phyloP scores from a whole-genome alignment of 176 grass and related monocot species.

The Oryza brachyantha region DNA sequence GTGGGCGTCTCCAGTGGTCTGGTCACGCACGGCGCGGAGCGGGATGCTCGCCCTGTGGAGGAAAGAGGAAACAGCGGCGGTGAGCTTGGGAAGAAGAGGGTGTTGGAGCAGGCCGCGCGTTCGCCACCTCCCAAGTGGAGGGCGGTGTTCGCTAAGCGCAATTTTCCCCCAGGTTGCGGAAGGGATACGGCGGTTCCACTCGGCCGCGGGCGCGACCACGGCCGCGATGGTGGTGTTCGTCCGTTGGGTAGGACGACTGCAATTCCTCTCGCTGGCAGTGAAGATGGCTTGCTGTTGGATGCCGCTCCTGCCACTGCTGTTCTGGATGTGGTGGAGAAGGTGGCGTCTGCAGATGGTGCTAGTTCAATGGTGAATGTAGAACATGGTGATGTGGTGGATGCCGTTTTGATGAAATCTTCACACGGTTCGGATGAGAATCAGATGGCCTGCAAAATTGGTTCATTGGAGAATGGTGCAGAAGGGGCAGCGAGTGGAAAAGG shows the following conservation, averaged over 20 bases:
- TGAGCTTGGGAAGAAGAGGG: conserved; percentile 3
- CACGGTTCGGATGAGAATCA: not conserved
- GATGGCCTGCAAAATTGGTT: not conserved
- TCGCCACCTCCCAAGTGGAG: conserved; percentile 23
- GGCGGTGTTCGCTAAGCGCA: conserved; percentile 10
- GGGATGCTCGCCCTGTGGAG: not conserved
- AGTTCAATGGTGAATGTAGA: not conserved
- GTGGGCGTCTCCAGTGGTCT: not conserved
- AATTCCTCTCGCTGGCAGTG: not conserved
- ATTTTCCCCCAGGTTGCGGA: conserved; percentile 35
- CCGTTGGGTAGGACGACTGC: not conserved
- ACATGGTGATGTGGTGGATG: not conserved
- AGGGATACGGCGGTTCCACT: not conserved
- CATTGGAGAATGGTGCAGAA: not conserved
- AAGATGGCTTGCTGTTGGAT: no score
- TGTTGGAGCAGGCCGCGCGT: not conserved
- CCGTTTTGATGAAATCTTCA: not conserved
- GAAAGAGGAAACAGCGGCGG: not conserved
- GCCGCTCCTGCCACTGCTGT: no score
- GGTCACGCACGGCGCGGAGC: not conserved
- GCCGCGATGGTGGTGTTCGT: not conserved
- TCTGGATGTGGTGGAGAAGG: not conserved
- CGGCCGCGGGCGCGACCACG: no score
- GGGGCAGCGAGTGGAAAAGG: not conserved
- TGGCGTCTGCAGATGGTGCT: not conserved